These are phyloP conservation scores for Zygnema cylindricum DNA, from an alignment of 139 green algal genomes.

Conservation along the genomic window DNA sequence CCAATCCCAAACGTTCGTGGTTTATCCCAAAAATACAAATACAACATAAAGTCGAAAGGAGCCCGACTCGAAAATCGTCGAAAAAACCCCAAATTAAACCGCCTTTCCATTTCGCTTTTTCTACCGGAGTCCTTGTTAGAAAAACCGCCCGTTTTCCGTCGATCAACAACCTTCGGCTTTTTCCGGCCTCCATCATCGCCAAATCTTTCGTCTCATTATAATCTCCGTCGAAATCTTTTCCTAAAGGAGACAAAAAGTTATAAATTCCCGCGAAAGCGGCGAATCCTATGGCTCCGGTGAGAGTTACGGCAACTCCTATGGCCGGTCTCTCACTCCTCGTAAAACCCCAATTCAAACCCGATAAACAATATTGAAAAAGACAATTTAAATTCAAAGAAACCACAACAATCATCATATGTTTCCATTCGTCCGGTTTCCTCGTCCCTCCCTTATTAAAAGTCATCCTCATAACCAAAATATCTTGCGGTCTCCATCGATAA, in stretches of 20 bases:
- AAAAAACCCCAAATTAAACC: constrained; percentile 7
- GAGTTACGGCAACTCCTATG: not conserved
- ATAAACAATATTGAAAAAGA: constrained; percentile 35
- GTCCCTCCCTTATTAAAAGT: constrained; percentile 35
- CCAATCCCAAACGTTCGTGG: constrained; percentile 39
- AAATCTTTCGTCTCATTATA: not conserved
- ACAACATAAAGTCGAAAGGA: constrained; percentile 19
- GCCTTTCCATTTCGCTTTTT: constrained; percentile 40
- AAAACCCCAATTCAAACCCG: constrained; percentile 37
- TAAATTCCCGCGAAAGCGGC: constrained; percentile 19
- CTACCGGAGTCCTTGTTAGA: not conserved
- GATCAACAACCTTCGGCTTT: not conserved
- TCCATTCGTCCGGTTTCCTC: constrained; percentile 52
- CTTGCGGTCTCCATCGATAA: not conserved
- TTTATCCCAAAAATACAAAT: constrained; percentile 51
- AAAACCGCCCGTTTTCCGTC: not conserved
- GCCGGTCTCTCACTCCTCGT: constrained; percentile 15
- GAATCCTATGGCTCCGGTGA: constrained; percentile 11
- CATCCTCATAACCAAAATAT: constrained; percentile 35
- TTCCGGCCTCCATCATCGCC: not conserved
- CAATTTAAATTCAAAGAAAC: constrained; percentile 49
- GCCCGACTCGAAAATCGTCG: not conserved
- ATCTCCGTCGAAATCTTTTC: not conserved
- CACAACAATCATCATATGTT: constrained; percentile 51
- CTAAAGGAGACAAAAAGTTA: constrained; percentile 35